Evolutionary conservation across 257 asterid species (phyloP).

Genomic region (Echium plantagineum): DNA sequence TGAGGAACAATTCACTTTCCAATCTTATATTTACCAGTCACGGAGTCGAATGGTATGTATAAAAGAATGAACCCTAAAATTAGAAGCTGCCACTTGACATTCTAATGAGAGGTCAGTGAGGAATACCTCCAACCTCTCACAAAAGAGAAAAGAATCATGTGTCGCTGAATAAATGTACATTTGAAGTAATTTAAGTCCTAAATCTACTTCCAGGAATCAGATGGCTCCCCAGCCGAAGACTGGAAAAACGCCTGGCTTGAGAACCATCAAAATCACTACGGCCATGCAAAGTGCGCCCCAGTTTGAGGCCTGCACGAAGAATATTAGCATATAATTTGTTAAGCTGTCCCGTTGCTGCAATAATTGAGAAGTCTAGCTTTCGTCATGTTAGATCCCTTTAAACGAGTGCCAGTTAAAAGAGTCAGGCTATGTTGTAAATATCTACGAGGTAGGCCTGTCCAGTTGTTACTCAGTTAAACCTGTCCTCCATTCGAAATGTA

Average conservation of each 20-base stretch:
- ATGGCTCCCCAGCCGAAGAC: constrained; percentile 52
- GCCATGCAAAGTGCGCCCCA: constrained; percentile 44
- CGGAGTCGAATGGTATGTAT: constrained; percentile 26
- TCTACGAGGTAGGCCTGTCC: constrained; percentile 13
- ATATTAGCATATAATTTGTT: constrained; percentile 35
- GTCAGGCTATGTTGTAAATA: constrained; percentile 29
- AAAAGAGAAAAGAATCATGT: constrained; percentile 35
- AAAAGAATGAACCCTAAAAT: constrained; percentile 28
- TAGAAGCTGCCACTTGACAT: constrained; percentile 42
- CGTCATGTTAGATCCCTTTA: constrained; percentile 51
- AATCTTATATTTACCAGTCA: constrained; percentile 32
- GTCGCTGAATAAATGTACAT: constrained; percentile 42
- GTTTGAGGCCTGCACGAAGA: constrained; percentile 69
- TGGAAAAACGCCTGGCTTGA: constrained; percentile 39
- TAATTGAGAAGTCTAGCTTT: constrained; percentile 27
- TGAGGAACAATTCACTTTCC: constrained; percentile 8
- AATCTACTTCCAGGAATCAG: constrained; percentile 29
- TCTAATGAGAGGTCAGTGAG: constrained; percentile 17
- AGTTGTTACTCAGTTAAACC: constrained; percentile 22
- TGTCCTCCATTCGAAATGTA: constrained; percentile 38
- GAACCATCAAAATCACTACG: constrained; percentile 35
- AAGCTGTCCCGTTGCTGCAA: constrained; percentile 38
- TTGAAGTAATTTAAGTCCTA: constrained; percentile 24
- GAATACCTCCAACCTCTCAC: constrained; percentile 26
- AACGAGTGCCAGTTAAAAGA: constrained; percentile 39